Percentiles rank a stretch among this genome's conserved stretches.
Evolutionary conservation across 2,329 filamentous ascomycete species (phyloP).

Genomic region (Phialophora tarda): DNA sequence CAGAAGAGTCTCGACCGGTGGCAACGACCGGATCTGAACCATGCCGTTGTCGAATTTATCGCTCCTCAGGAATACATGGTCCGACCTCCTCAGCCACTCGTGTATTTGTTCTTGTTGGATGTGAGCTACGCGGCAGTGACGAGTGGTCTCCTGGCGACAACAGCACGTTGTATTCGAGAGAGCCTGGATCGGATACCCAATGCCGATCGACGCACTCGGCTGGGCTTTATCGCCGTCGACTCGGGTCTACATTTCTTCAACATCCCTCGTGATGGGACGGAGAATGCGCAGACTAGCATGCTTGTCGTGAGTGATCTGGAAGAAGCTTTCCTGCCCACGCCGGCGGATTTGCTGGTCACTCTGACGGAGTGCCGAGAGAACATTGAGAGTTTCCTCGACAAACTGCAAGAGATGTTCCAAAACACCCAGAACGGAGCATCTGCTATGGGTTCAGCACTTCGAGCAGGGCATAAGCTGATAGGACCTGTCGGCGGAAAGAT

Average conservation of each 20-base stretch:
- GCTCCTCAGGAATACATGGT: conserved; percentile 99
- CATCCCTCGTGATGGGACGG: conserved; percentile 84
- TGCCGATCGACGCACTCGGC: conserved; percentile 85
- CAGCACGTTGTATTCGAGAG: conserved; percentile 90
- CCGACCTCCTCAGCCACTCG: conserved; percentile 89
- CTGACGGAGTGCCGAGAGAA: conserved; percentile 86
- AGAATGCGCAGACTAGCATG: conserved; percentile 85
- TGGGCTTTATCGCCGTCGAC: conserved; percentile 95
- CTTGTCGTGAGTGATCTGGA: conserved; percentile 93
- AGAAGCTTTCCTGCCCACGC: conserved; percentile 94
- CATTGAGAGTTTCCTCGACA: conserved; percentile 87
- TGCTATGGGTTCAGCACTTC: conserved; percentile 92
- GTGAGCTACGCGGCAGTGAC: conserved; percentile 90
- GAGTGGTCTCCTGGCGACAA: conserved; percentile 88
- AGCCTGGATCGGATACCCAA: conserved; percentile 98
- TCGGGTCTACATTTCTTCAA: conserved; percentile 95
- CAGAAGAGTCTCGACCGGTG: conserved; percentile 92
- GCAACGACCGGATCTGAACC: conserved; percentile 90
- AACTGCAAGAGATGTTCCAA: conserved; percentile 95
- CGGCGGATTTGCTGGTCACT: conserved; percentile 87
- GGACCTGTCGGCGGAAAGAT: conserved; percentile 94
- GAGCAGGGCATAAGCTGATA: conserved; percentile 94
- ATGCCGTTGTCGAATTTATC: conserved; percentile 96
- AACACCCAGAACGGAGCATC: conserved; percentile 87
- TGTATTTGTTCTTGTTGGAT: conserved; percentile 94